A percentile compares a stretch with the other conserved stretches of the same genome.
These are phyloP conservation scores for Hypoxylon sp. DNA, from an alignment of 2,329 filamentous ascomycete species.

Conservation along the genomic window DNA sequence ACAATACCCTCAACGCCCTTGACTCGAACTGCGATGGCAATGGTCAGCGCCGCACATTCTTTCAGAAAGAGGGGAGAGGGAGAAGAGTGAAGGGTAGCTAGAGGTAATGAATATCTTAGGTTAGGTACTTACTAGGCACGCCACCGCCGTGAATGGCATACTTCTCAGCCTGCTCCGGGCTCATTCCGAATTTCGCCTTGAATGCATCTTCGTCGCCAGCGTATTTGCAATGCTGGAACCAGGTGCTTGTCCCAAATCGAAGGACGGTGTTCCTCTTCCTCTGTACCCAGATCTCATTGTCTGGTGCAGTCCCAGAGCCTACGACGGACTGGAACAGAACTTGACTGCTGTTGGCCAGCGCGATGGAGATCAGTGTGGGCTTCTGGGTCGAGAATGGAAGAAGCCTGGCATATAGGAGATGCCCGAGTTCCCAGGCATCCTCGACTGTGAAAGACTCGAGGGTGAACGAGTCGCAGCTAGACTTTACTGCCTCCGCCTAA, in stretches of 20 bases:
- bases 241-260: conserved; percentile 78
- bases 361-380: conserved; percentile 75
- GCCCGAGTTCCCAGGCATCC: conserved; percentile 76
- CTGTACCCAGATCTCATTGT: conserved; percentile 79
- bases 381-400: conserved; percentile 62
- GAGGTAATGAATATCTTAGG: background rate
- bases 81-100: background rate
- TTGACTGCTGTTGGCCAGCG: conserved; percentile 70
- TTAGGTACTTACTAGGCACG: conserved; percentile 64
- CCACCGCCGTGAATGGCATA: conserved; percentile 86
- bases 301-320: conserved; percentile 76
- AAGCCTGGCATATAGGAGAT: conserved; percentile 74
- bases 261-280: conserved; percentile 81
- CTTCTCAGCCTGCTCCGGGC: conserved; percentile 66
- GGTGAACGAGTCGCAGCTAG: conserved; percentile 61
- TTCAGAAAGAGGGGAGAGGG: too few relatives aligned
- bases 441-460: conserved; percentile 71
- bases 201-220: conserved; percentile 75
- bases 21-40: conserved; percentile 67
- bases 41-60: background rate
- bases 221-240: conserved; percentile 79
- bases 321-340: conserved; percentile 79
- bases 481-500: conserved; percentile 48
- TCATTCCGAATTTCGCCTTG: conserved; percentile 74
- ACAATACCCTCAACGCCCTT: conserved; percentile 81